phyloP scores from a whole-genome alignment of 768 basidiomycete species.

The Chalciporus chontae region DNA sequence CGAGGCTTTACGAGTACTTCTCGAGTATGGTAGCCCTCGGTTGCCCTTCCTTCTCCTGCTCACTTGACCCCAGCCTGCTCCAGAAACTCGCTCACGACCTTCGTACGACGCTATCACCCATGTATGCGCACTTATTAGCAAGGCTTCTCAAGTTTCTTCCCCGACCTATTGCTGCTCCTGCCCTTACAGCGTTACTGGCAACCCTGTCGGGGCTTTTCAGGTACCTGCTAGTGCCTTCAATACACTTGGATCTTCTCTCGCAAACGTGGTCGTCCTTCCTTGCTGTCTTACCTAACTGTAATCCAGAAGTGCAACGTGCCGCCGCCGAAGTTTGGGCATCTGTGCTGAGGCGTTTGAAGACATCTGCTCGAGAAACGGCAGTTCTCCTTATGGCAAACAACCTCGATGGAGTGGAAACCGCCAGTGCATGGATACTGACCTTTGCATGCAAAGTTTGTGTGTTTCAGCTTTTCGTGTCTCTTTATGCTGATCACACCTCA shows the following conservation, averaged over 20 bases:
- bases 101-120: slow-evolving; percentile 67
- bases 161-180: slow-evolving; percentile 53
- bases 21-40: slow-evolving; percentile 54
- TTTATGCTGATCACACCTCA: background rate
- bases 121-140: slow-evolving; percentile 53
- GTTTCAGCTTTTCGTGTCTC: slow-evolving; percentile 3
- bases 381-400: slow-evolving; percentile 52
- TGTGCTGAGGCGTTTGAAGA: slow-evolving; percentile 68
- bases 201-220: slow-evolving; percentile 71
- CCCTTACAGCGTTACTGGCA: slow-evolving; percentile 60
- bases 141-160: slow-evolving; percentile 56
- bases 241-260: slow-evolving; percentile 48
- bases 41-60: slow-evolving; percentile 6
- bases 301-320: slow-evolving; percentile 69
- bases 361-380: slow-evolving; percentile 50
- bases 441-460: slow-evolving; percentile 70
- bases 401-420: slow-evolving; percentile 52
- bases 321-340: slow-evolving; percentile 88
- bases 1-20: slow-evolving; percentile 67
- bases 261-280: slow-evolving; percentile 59
- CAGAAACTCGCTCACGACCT: slow-evolving; percentile 80
- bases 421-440: slow-evolving; percentile 70
- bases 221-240: slow-evolving; percentile 65
- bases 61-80: slow-evolving; percentile 49
- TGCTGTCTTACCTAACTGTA: slow-evolving; percentile 51